Evolutionary conservation across 352 stramenopile genomes (phyloP).

Genomic region (Plasmopara muralis): DNA sequence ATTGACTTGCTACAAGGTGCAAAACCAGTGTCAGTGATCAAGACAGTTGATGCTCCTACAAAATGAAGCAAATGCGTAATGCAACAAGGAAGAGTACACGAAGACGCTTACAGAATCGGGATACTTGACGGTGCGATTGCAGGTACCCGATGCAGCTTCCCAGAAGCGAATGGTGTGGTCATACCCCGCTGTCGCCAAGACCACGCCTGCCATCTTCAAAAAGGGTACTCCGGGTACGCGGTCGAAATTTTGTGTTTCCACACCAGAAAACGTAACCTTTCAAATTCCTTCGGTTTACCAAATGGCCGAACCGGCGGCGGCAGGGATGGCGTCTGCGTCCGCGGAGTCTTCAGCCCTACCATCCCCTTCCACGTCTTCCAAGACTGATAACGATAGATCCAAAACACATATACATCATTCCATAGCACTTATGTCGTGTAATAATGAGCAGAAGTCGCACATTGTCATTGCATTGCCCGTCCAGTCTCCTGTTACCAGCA

Average conservation of each 20-base stretch:
- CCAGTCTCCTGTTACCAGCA: slow-evolving; percentile 7
- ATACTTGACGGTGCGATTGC: slow-evolving; percentile 94
- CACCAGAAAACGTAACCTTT: slow-evolving; percentile 5
- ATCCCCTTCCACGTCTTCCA: slow-evolving; percentile 4
- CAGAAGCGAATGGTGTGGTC: slow-evolving; percentile 99
- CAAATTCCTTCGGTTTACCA: slow-evolving; percentile 3
- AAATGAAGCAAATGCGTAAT: background rate
- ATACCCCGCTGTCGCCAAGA: slow-evolving; percentile 95
- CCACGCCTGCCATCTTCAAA: slow-evolving; percentile 77
- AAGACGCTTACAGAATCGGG: slow-evolving; percentile 79
- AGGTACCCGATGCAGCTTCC: slow-evolving; percentile 94
- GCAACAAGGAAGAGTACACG: background rate
- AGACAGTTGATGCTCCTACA: background rate
- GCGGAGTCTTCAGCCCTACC: slow-evolving; percentile 7
- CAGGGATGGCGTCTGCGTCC: slow-evolving; percentile 9
- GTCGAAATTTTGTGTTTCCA: background rate
- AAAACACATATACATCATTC: slow-evolving; percentile 4
- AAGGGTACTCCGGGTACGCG: background rate
- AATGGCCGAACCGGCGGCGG: slow-evolving; percentile 18
- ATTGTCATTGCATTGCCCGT: slow-evolving; percentile 1
- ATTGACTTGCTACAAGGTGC: slow-evolving; percentile 85
- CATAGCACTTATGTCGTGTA: background rate
- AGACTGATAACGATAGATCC: background rate
- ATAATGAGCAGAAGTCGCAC: slow-evolving; percentile 10
- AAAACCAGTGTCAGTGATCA: background rate